These are phyloP conservation scores for Trametes polyzona DNA, from an alignment of 1,284 basidiomycete genomes.

Conservation along the genomic window DNA sequence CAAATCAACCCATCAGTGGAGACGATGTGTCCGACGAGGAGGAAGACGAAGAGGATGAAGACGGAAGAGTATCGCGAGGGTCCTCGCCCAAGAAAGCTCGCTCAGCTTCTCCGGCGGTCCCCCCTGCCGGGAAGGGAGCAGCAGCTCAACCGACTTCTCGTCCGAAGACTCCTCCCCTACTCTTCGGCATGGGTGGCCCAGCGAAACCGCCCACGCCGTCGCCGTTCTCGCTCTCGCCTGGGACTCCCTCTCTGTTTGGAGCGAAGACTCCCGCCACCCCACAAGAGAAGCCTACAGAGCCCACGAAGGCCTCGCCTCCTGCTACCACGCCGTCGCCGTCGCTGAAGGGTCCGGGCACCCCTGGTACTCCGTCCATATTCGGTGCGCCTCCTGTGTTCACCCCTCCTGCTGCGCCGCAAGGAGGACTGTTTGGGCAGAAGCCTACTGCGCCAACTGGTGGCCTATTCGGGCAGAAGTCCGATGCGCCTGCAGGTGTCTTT, in stretches of 20 bases:
- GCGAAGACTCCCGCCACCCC: constrained; percentile 6
- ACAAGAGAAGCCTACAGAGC: background rate
- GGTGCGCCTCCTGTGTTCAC: constrained; percentile 13
- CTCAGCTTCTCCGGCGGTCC: constrained; percentile 13
- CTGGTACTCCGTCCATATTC: constrained; percentile 13
- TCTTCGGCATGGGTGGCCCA: constrained; percentile 23
- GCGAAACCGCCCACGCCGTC: constrained; percentile 26
- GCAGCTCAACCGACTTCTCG: constrained; percentile 23
- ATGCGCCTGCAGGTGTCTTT: constrained; percentile 17
- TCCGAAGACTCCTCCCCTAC: constrained; percentile 46
- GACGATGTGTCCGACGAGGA: constrained; percentile 20
- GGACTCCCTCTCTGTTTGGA: constrained; percentile 13
- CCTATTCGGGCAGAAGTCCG: constrained; percentile 13
- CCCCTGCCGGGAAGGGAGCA: background rate
- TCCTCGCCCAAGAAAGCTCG: constrained; percentile 20
- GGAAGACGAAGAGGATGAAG: constrained; percentile 14
- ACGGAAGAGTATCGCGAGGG: background rate
- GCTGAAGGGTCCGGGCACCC: constrained; percentile 3
- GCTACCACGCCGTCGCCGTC: constrained; percentile 6
- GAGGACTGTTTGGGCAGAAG: constrained; percentile 14
- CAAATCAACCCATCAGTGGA: constrained; percentile 30
- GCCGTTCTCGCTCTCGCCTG: constrained; percentile 26
- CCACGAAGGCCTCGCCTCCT: background rate
- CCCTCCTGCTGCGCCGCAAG: constrained; percentile 18
- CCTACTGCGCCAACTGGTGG: constrained; percentile 13